phyloP scores from a whole-genome alignment of 163 green algal species.

The Trebouxiophyceae sp. region DNA sequence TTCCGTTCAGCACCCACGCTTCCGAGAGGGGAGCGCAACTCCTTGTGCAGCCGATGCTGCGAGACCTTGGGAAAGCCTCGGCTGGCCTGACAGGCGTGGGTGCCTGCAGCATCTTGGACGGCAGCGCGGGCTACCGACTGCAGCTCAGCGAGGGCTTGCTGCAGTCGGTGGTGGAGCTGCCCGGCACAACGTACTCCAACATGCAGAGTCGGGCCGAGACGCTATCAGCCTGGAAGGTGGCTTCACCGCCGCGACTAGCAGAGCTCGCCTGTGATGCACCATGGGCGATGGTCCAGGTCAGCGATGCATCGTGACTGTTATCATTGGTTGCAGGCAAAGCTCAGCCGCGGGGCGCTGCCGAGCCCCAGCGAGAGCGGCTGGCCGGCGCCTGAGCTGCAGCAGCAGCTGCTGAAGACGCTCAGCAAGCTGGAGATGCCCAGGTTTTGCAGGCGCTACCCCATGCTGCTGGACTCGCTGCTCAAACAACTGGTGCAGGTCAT shows the following conservation, averaged over 20 bases:
- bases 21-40: too few species aligned
- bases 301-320: too few species aligned
- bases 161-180: background rate
- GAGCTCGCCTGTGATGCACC: too few species aligned
- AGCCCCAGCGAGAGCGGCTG: background rate
- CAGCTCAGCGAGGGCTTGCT: background rate
- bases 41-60: too few species aligned
- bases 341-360: background rate
- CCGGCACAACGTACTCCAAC: background rate
- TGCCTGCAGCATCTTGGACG: too few species aligned
- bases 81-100: too few species aligned
- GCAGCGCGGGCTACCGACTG: too few species aligned
- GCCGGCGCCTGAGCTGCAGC: background rate
- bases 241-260: too few species aligned
- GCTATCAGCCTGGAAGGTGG: background rate
- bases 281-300: too few species aligned
- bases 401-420: conserved; percentile 50
- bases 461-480: conserved; percentile 77
- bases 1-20: too few species aligned
- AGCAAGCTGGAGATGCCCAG: conserved; percentile 80
- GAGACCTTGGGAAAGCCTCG: too few species aligned
- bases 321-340: background rate
- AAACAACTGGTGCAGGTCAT: conserved; percentile 79
- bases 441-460: conserved; percentile 81
- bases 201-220: background rate